Evolutionary conservation across 164 flowering plant genomes (phyloP).

Genomic region (Vitis amurensis): DNA sequence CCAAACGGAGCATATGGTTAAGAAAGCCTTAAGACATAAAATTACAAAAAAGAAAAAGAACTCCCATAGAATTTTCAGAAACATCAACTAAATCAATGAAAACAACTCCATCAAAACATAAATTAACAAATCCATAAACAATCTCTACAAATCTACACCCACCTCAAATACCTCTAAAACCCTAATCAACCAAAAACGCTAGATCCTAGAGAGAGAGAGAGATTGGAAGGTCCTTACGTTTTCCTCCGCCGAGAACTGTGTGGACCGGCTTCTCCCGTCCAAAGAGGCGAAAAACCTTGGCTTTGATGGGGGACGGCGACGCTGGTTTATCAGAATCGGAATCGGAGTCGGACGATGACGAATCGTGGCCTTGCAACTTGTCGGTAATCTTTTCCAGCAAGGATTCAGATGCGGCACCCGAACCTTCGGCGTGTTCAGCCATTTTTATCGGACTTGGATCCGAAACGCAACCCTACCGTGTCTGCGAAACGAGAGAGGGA

Average conservation of each 20-base stretch:
- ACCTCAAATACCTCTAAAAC: not conserved
- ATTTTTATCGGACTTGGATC: conserved; percentile 8
- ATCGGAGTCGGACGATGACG: conserved; percentile 50
- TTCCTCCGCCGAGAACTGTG: conserved; percentile 69
- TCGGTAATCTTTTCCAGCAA: conserved; percentile 54
- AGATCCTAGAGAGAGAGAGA: not conserved
- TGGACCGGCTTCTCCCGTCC: conserved; percentile 78
- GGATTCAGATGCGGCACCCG: conserved; percentile 24
- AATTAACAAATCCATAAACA: not conserved
- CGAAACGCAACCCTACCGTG: not conserved
- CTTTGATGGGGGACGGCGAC: conserved; percentile 35
- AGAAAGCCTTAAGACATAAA: no score
- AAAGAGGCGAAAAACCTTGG: conserved; percentile 50
- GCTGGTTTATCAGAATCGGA: conserved; percentile 44
- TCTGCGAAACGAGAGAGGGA: no score
- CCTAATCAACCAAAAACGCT: not conserved
- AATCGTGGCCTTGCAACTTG: conserved; percentile 39
- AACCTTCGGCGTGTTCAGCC: conserved; percentile 44
- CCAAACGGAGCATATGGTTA: no score
- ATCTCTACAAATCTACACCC: not conserved
- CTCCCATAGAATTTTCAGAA: no score
- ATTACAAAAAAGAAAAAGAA: no score
- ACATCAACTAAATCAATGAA: not conserved
- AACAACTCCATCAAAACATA: no score
- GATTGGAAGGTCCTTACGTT: conserved; percentile 40